Base-by-base conservation (phyloP, 2,329 filamentous ascomycete species). In the Erysiphe neolycopersici region DNA sequence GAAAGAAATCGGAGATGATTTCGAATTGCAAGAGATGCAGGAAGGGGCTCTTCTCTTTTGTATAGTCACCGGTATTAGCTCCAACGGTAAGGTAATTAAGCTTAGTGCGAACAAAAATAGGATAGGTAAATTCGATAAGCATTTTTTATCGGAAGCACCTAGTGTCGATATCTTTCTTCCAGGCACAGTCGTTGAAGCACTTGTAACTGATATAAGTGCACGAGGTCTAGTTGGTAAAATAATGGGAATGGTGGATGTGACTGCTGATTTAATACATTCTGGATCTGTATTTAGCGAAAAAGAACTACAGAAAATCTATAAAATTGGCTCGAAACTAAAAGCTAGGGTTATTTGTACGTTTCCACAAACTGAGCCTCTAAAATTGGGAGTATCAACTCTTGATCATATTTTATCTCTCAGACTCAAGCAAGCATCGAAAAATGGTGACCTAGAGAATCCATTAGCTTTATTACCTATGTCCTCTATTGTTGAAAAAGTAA, bases 121-220 rank as follows among this genome's bases (percentile, higher is more conserved):
- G 52, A 63, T 82, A 16, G 78, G 73, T 31, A 80, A 74, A 51
- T 65, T 51, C 41, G 73, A 71, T 53, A 74, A 74, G 52, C 72
- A 73, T 54, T 70, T 68, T 45, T 67, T 92, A 3, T 68, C 67
- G 29, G 75, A 80, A 36, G 85, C 85, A 0, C 83, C 83, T 9
- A 91, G 81, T 0, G 79, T 98, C 55, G 83, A 85, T 57, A 72
- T 80, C 6, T 93, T 92, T 60, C 68, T 94, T 6, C 89, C 91
- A 1, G 91, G 89, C 50, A 89, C 83, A n/a, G 75, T 78, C 5
- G 82, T 84, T 32, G 84, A 93, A 51, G 66, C 94, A 11, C 65
- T 95, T 41, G 62, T 98, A 33, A 78, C 80, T 2, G 79, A 89
- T 40, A 72, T 79, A 13, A 73, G 76, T 11, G 60, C 68, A 12